phyloP scores from a whole-genome alignment of 2,329 filamentous ascomycete genomes.

The Capronia epimyces region DNA sequence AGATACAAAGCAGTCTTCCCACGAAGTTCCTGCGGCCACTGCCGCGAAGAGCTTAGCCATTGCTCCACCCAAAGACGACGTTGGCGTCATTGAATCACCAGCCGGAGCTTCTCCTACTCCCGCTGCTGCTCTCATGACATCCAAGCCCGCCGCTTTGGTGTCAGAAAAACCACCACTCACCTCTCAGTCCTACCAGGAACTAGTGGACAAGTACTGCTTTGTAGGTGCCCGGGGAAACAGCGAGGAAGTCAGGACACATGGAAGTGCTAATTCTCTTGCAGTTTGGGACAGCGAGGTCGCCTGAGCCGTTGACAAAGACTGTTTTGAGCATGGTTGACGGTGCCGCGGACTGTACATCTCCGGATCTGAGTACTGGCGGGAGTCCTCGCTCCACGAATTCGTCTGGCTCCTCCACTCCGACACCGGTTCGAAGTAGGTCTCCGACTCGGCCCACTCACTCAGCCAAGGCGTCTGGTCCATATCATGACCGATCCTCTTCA shows the following conservation, averaged over 20 bases:
- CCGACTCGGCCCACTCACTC: constrained; percentile 17
- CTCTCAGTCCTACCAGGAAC: constrained; percentile 88
- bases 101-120: constrained; percentile 10
- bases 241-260: constrained; percentile 27
- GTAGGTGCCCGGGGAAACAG: constrained; percentile 63
- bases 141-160: constrained; percentile 51
- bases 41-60: constrained; percentile 17
- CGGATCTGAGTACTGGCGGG: constrained; percentile 24
- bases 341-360: constrained; percentile 33
- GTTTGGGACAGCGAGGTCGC: constrained; percentile 48
- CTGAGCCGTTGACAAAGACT: constrained; percentile 28
- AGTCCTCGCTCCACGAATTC: constrained; percentile 28
- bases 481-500: constrained; percentile 39
- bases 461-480: constrained; percentile 31
- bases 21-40: constrained; percentile 25
- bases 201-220: constrained; percentile 99
- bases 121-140: constrained; percentile 35
- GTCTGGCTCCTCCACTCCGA: constrained; percentile 29
- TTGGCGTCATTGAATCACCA: constrained; percentile 20
- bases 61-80: constrained; percentile 18
- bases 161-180: constrained; percentile 65
- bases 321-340: constrained; percentile 35
- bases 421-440: constrained; percentile 19
- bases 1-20: constrained; percentile 28
- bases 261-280: constrained; percentile 33